These are phyloP conservation scores for Triticum dicoccoides DNA, from an alignment of 176 grass and related monocot genomes.

Conservation along the genomic window DNA sequence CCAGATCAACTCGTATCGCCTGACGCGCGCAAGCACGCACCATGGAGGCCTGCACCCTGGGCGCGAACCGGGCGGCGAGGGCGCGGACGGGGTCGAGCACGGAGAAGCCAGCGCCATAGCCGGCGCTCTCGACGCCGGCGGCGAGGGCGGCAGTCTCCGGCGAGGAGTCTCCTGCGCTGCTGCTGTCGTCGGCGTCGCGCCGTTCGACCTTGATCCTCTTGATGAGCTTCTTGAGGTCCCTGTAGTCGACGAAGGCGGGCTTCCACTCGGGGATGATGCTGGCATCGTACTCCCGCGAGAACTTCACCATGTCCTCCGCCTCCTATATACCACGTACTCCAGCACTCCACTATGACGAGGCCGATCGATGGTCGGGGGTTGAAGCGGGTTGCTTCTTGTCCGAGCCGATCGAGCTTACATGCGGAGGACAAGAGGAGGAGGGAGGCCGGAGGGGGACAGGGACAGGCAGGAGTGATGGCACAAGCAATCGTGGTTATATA, in stretches of 20 bases:
- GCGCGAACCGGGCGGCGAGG: slow-evolving; percentile 40
- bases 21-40: not conserved
- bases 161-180: not conserved
- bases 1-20: not conserved
- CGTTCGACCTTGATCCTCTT: slow-evolving; percentile 73
- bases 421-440: not conserved
- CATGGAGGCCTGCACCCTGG: not conserved
- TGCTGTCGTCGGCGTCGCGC: not conserved
- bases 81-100: slow-evolving; percentile 67
- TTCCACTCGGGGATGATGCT: slow-evolving; percentile 80
- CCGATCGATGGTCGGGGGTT: not conserved
- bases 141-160: not conserved
- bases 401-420: not conserved
- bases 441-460: slow-evolving; percentile 18
- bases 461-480: slow-evolving; percentile 32
- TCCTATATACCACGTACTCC: not conserved
- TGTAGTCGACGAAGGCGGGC: slow-evolving; percentile 71
- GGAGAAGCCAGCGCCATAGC: slow-evolving; percentile 50
- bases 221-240: slow-evolving; percentile 73
- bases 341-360: not conserved
- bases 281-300: slow-evolving; percentile 85
- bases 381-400: not conserved
- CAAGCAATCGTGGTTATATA: slow-evolving; percentile 42
- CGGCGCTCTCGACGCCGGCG: not conserved
- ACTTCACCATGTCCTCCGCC: slow-evolving; percentile 69